Base-by-base conservation (phyloP, 2,329 filamentous ascomycete genomes). In the Grosmannia penicillata region DNA sequence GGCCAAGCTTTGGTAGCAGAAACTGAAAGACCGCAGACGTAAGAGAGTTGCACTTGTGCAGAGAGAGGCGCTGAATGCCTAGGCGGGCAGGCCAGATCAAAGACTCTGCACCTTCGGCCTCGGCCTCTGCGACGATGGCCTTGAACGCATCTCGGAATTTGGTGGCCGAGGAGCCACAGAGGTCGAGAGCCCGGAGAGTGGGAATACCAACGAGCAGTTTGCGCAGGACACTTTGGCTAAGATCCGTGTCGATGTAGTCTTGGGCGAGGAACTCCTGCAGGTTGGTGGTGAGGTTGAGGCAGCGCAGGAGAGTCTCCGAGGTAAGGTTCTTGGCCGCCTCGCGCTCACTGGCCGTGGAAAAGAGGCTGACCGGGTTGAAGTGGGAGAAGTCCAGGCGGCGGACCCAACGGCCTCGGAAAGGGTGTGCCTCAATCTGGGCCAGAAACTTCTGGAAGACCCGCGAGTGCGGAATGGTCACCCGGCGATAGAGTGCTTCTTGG, bases 361-460 rank as follows among this genome's bases (percentile, higher is more conserved):
- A 85, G 45, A 85, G 66, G 39, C 80, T 79, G 39, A 80, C 75
- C 18, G 82, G 82, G 54, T 84, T 87, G 59, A 87, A 87, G 62
- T 87, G 82, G 45, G 81, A 86, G 51, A 91, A 87, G 59, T 91
- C 83, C 33, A 89, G 63, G 36, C 83, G 78, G 41, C 80, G 75
- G 32, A 89, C 81, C 49, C 87, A 75, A 29, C 75, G 78, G 33
- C 82, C 83, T 38, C 87, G 65, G 8, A 75, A 65, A 3, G 75
- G 72, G 53, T 86, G 76, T 42, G 70, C 61, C 33, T 65, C 62
- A 46, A 89, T 65, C 51, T 83, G 82, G 41, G 67, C 65, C 35
- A 86, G 69, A 48, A 86, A 84, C 58, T 89, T 89, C 53, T 77
- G 77, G 60, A 87, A 91, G 54, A 86, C 84, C 43, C 76, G 67